phyloP scores from a whole-genome alignment of 2,329 filamentous ascomycete species.

The Ceratocystis colombiana region DNA sequence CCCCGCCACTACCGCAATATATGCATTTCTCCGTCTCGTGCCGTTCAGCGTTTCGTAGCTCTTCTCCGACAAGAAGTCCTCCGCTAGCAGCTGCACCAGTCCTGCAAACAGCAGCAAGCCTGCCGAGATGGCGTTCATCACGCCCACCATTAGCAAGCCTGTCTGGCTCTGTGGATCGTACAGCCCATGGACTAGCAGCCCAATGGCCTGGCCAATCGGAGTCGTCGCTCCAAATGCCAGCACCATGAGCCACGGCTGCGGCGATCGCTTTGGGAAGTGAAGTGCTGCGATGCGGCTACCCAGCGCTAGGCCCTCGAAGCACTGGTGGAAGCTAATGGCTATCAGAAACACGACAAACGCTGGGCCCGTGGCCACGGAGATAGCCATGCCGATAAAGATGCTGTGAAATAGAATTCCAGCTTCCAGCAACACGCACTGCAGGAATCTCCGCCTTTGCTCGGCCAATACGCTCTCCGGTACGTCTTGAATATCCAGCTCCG shows the following conservation, averaged over 20 bases:
- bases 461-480: conserved; percentile 34
- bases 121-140: conserved; percentile 78
- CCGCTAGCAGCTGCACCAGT: conserved; percentile 71
- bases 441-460: conserved; percentile 54
- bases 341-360: conserved; percentile 70
- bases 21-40: conserved; percentile 51
- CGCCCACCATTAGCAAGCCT: conserved; percentile 69
- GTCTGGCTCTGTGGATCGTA: conserved; percentile 70
- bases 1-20: conserved; percentile 52
- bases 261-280: conserved; percentile 61
- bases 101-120: conserved; percentile 74
- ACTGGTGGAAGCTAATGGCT: conserved; percentile 76
- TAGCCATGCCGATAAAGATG: conserved; percentile 77
- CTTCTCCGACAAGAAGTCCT: conserved; percentile 71
- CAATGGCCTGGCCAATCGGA: conserved; percentile 73
- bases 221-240: conserved; percentile 67
- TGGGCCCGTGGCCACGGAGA: conserved; percentile 69
- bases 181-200: conserved; percentile 63
- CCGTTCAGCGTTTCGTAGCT: conserved; percentile 59
- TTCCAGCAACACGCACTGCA: conserved; percentile 71
- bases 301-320: conserved; percentile 78
- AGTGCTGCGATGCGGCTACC: conserved; percentile 66
- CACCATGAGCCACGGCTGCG: conserved; percentile 75
- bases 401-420: conserved; percentile 78
- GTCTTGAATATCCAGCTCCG: conserved; percentile 23